These are phyloP conservation scores for Candida fluviatilis DNA, from an alignment of 805 yeast genomes.

Conservation along the genomic window DNA sequence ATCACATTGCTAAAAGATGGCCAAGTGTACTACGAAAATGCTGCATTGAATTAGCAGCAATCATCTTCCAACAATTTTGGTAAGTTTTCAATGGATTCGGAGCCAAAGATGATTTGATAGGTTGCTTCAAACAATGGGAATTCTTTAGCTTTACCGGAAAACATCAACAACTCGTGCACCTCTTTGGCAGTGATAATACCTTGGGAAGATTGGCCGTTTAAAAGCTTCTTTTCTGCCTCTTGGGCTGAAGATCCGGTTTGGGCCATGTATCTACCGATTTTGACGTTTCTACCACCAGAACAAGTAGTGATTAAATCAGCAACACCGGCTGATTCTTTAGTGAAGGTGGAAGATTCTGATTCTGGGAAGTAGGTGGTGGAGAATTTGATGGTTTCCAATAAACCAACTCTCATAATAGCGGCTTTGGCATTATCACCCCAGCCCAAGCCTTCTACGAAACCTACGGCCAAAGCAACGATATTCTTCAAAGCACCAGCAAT, in stretches of 20 bases:
- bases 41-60: not conserved
- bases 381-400: slow-evolving; percentile 40
- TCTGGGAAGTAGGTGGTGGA: slow-evolving; percentile 55
- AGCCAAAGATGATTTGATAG: slow-evolving; percentile 38
- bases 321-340: slow-evolving; percentile 44
- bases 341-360: slow-evolving; percentile 34
- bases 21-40: not conserved
- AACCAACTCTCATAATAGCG: slow-evolving; percentile 45
- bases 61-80: slow-evolving; percentile 34
- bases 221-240: slow-evolving; percentile 41
- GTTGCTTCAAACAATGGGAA: slow-evolving; percentile 46
- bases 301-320: slow-evolving; percentile 47
- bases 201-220: slow-evolving; percentile 45
- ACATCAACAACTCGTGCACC: slow-evolving; percentile 42
- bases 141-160: slow-evolving; percentile 28
- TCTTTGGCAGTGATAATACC: slow-evolving; percentile 45
- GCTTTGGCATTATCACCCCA: slow-evolving; percentile 50
- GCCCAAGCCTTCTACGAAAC: slow-evolving; percentile 44
- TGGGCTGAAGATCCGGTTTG: slow-evolving; percentile 37
- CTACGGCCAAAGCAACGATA: slow-evolving; percentile 43
- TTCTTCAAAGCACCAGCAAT: slow-evolving; percentile 46
- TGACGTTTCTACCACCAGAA: slow-evolving; percentile 45
- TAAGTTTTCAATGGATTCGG: slow-evolving; percentile 38
- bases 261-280: slow-evolving; percentile 44
- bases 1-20: no score